Base-by-base conservation (phyloP, 106 monocot genomes). In the Dendrobium catenatum region DNA sequence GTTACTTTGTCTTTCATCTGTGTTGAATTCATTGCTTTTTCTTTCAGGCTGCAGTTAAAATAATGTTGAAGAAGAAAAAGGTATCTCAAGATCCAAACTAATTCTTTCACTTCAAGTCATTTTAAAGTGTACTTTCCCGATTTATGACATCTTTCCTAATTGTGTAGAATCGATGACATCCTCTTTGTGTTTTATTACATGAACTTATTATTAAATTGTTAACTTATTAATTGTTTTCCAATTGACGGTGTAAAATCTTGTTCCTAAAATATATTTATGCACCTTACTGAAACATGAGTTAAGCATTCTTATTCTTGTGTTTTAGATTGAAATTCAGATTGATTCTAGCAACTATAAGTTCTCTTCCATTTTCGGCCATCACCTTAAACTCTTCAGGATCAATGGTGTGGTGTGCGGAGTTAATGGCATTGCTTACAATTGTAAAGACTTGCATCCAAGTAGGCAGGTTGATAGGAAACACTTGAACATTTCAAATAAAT, bases 1-100 rank as follows among this genome's bases (percentile, higher is more conserved):
- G 77, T 26, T 7, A 2, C 18, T 59, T 48, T 77, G 55, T 61
- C 77, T 20, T 75, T 33, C 67, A 76, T 67, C 0, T 40, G 37
- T 66, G 42, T 75, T 41, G 24, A 67, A 68, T 72, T 46, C 70
- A 6, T 74, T 58, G 68, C 51, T 72, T 77, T 79, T 19, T 85
- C 42, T 61, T 77, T 33, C 89, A 96, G 96, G 92, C 90, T 85
- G 96, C 92, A 58, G 83, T 90, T 19, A 94, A 96, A 85, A 76
- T 96, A 27, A 96, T 96, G 96, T 87, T 90, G 90, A 96, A 96
- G 77, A 94, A 96, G 89, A 94, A 79, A 85, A 96, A 94, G 94
- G 96, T 92, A 76, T 3, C 49, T 76, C 42, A 26, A 48, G 47
- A 19, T 46, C 49, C 46, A 76, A 29, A 42, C n/a, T 44, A 42